phyloP scores from a whole-genome alignment of 768 basidiomycete genomes.

The Tylopilus felleus region DNA sequence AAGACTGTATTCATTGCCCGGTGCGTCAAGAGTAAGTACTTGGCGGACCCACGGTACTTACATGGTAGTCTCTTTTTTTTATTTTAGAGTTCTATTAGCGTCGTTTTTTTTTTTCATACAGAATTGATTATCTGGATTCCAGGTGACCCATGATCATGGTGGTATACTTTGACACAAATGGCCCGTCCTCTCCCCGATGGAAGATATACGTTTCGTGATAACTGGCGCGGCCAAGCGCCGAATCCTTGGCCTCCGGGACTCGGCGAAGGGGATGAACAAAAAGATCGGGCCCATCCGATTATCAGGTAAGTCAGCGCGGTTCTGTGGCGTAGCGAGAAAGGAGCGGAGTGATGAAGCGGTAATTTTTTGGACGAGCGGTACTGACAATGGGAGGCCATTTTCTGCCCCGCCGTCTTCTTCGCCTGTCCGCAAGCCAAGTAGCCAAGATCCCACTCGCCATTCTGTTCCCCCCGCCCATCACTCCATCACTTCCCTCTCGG shows the following conservation, averaged over 20 bases:
- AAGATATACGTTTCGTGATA: slow-evolving; percentile 1
- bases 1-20: neutral
- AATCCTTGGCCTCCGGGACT: neutral
- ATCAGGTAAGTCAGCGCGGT: slow-evolving; percentile 10
- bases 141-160: slow-evolving; percentile 3
- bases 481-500: neutral
- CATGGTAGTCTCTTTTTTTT: neutral
- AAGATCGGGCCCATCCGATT: neutral
- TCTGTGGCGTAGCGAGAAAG: slow-evolving; percentile 23
- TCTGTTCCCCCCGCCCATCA: neutral
- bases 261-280: neutral
- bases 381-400: neutral
- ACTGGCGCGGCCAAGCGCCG: neutral
- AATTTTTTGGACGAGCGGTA: neutral
- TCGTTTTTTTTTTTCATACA: slow-evolving; percentile 1
- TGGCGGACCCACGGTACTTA: neutral
- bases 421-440: neutral
- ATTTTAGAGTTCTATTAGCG: slow-evolving; percentile 14
- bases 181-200: neutral
- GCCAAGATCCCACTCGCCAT: neutral
- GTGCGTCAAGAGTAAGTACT: neutral
- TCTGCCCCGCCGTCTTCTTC: neutral
- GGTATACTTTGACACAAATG: neutral
- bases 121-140: neutral
- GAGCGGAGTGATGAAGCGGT: slow-evolving; percentile 1